Evolutionary conservation across 495 filamentous ascomycete species (phyloP).

Genomic region (Durotheca rogersii): DNA sequence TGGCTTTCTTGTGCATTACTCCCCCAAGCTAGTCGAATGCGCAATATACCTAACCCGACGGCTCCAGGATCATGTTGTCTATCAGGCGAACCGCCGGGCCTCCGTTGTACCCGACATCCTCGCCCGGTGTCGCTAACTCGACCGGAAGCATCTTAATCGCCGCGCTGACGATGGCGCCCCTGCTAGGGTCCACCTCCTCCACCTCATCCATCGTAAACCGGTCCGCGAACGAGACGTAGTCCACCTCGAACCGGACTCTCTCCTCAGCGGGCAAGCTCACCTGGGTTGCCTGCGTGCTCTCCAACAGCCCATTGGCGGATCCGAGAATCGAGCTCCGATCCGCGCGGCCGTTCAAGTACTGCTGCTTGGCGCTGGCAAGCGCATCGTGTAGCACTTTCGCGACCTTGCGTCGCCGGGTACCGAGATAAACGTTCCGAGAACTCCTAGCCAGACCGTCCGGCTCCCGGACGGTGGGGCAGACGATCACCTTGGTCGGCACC

Average conservation of each 20-base stretch:
- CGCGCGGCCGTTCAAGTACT: conserved; percentile 59
- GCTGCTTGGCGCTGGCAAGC: conserved; percentile 66
- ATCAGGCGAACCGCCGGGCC: conserved; percentile 78
- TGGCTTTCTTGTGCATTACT: too few relatives aligned
- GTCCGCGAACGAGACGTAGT: conserved; percentile 89
- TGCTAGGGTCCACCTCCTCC: conserved; percentile 58
- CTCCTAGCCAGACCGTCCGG: conserved; percentile 88
- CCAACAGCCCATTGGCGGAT: conserved; percentile 60
- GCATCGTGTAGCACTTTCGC: conserved; percentile 70
- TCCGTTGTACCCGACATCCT: conserved; percentile 70
- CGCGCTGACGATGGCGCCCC: conserved; percentile 82
- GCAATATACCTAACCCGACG: conserved; percentile 34
- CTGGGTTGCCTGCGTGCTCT: conserved; percentile 47
- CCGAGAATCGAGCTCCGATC: conserved; percentile 65
- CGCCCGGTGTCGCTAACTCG: conserved; percentile 63
- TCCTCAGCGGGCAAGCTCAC: conserved; percentile 61
- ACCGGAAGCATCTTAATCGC: conserved; percentile 88
- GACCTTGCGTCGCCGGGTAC: conserved; percentile 65
- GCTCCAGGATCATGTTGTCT: conserved; percentile 82
- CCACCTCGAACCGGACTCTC: conserved; percentile 74
- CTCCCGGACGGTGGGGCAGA: conserved; percentile 76
- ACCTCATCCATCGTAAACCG: conserved; percentile 78
- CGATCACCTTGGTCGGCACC: conserved; percentile 70
- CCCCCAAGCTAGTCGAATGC: too few relatives aligned
- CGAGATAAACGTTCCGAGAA: conserved; percentile 91